Evolutionary conservation across 805 yeast genomes (phyloP), one percentile per base, ranked within the genome.

Genomic region (Metschnikowia borealis): DNA sequence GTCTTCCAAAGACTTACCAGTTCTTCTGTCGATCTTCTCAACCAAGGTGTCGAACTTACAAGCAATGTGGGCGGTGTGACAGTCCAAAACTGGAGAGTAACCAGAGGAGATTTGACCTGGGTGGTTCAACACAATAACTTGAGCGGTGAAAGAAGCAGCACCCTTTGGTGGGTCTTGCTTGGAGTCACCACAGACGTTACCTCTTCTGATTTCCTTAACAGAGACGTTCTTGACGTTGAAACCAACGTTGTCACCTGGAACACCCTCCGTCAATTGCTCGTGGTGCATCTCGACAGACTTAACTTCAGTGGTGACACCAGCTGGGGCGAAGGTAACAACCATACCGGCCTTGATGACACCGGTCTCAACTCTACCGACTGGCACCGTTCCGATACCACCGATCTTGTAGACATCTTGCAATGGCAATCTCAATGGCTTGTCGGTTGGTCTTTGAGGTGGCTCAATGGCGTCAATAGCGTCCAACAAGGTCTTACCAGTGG

Each of bases 21-120:
- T 56, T 77, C 91, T 84, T 79, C 91, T 86, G 84, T 88, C 96
- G 68, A 87, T 85, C 85, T 89, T 85, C 75, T 83, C 84, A 61
- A 85, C 62, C 65, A 88, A 83, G 68, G 83, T 82, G 68, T 83
- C 86, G 80, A 88, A 85, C 77, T 81, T 84, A 78, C 94, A 89
- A 67, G 95, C 92, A 77, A 86, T 87, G 81, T 88, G 96, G 67
- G 92, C 90, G 65, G 94, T 88, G 86, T 89, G 89, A 74, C 95
- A 85, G 77, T 88, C 94, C 69, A 88, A 80, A 61, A 88, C 94
- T 77, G 95, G 94, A 68, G 90, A 78, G 87, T 87, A 87, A 69
- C 96, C 96, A 64, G 91, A 84, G 67, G 91, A 78, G 73, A 88
- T 81, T 77, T 88, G 94, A 82, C 95, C 92, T 61, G 94, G 91